Base-by-base conservation (phyloP, 768 basidiomycete species). In the Porphyrellus cyaneotinctus region DNA sequence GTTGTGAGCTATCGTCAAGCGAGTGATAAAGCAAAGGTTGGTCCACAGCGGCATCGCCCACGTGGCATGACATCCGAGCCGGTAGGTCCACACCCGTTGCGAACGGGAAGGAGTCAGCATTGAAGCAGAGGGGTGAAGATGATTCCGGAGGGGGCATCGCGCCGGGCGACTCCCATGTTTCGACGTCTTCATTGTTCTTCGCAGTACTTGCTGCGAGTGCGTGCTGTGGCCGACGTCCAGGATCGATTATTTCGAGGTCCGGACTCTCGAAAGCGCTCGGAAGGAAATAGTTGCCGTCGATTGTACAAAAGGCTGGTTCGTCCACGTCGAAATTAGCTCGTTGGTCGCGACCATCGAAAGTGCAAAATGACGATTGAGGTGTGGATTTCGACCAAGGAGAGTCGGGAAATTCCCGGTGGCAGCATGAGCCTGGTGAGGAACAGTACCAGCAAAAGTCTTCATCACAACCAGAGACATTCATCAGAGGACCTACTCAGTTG, bases 71-170 rank as follows among this genome's bases (percentile, higher is more conserved):
- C 36, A 15, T 35, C 42, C 26, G 24, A 28, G 12, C 20, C 23
- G 43, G 30, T n/a, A n/a, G n/a, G n/a, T n/a, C n/a, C n/a, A n/a
- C n/a, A n/a, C n/a, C n/a, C n/a, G n/a, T n/a, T n/a, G n/a, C n/a
- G n/a, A n/a, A n/a, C n/a, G 44, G 52, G 2, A 49, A 54, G 2
- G 41, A 41, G 24, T 49, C 37, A 2, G 14, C 14, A 15, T 35
- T 41, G n/a, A 53, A 22, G 7, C 37, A 13, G 14, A 52, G 23
- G 37, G 62, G 59, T 3, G 62, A 66, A 22, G 64, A 65, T 12
- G 64, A 66, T 6, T 54, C 52, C 18, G 64, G 62, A 51, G 64
- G 64, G 14, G 32, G 52, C 0, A 22, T 37, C 37, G 43, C 9
- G n/a, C 22, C 22, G 11, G 59, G 56, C 0, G 55, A 53, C n/a